Evolutionary conservation across 108 stramenopile species (phyloP), one percentile per base, ranked within the genome.

Genomic region (Fragilaria radians): DNA sequence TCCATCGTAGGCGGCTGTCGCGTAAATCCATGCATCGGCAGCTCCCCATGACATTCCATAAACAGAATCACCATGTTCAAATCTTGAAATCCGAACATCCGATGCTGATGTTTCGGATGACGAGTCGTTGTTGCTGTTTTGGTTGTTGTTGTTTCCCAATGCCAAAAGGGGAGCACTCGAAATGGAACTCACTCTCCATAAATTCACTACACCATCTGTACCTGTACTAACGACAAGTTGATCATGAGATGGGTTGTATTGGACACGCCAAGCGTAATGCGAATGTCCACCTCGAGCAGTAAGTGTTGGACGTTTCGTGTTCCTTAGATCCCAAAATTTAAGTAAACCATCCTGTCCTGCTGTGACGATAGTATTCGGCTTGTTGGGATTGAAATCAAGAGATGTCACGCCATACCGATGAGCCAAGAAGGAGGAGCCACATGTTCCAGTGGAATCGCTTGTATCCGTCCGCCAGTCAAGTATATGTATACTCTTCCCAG

Each of bases 201-300:
- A 63, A 71, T 95, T 93, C 9, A 92, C 91, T 32, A 84, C 51
- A 11, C 79, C 72, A 80, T 99, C 99, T 5, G 91, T 86, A 22
- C 99, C 97, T 17, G 85, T 89, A 55, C 79, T 84, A 36, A 96
- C 32, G n/a, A 99, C 65, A 57, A 99, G 68, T 72, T 99, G 99
- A 76, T 99, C 99, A 70, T 99, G 96, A 75, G 90, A 97, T 1
- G 91, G 93, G 78, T 99, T 99, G 79, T 96, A 99, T 14, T 52
- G 33, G 5, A 95, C 90, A 46, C 62, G 56, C 14, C 76, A 80
- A 24, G 68, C 64, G 93, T 90, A 96, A 80, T 98, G 95, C 17
- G 75, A 71, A 76, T 98, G 97, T 27, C 92, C 95, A 22, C 88
- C 86, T 2, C 94, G 72, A 28, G 73, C 68, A 26, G 71, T 72